Evolutionary conservation across 2,329 filamentous ascomycete species (phyloP).

Genomic region (Hypoxylon sp.): DNA sequence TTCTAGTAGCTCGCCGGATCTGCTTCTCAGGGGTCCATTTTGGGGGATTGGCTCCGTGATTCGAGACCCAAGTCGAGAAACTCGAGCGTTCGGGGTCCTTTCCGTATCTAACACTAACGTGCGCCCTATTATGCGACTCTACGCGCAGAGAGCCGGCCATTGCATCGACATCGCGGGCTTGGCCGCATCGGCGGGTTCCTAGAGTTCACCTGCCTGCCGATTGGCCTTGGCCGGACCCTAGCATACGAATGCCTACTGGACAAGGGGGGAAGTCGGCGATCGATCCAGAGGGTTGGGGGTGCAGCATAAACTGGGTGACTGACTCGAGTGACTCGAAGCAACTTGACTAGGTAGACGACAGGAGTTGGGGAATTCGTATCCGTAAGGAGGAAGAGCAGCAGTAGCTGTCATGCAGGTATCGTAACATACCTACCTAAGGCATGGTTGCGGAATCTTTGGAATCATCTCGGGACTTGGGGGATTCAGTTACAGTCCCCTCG

Average conservation of each 20-base stretch:
- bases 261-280: conserved; percentile 37
- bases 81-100: conserved; percentile 36
- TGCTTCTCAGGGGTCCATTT: conserved; percentile 40
- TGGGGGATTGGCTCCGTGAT: conserved; percentile 41
- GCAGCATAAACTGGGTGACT: conserved; percentile 15
- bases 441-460: conserved; percentile 33
- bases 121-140: conserved; percentile 42
- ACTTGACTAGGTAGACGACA: conserved; percentile 29
- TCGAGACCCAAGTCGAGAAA: conserved; percentile 33
- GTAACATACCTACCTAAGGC: conserved; percentile 16
- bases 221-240: conserved; percentile 43
- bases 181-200: conserved; percentile 48
- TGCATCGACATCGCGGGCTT: conserved; percentile 40
- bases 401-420: conserved; percentile 26
- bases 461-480: conserved; percentile 39
- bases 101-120: conserved; percentile 41
- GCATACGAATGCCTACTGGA: conserved; percentile 35
- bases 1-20: conserved; percentile 45
- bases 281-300: conserved; percentile 36
- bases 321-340: conserved; percentile 20
- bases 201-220: conserved; percentile 46
- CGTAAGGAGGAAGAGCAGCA: conserved; percentile 9
- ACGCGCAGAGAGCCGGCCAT: conserved; percentile 34
- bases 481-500: conserved; percentile 36
- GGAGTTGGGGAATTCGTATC: conserved; percentile 36